Evolutionary conservation across 2,329 filamentous ascomycete genomes (phyloP), one percentile per base, ranked within the genome.

Genomic region (Nigrospora osmanthi): DNA sequence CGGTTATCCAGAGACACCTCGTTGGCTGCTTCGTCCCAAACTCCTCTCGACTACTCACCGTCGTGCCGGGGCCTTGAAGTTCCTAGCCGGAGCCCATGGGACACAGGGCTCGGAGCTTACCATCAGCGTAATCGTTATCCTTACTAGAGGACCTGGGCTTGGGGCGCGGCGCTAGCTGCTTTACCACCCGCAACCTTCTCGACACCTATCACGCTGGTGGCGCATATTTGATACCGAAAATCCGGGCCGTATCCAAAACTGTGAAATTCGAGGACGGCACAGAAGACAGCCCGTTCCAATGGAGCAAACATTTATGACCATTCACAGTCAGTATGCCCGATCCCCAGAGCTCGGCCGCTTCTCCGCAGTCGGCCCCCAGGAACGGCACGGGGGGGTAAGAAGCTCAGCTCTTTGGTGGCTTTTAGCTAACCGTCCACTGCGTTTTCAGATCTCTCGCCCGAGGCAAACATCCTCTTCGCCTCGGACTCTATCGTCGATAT

Each of bases 261-360:
- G 19, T 23, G 23, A 28, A 7, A 28, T 28, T 28, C 7, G 6
- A 28, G 23, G 23, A 28, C 6, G 23, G 10, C 6, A 28, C 23
- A 28, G 23, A 10, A 28, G 23, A 28, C 23, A 28, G 23, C 6
- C 51, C 52, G 50, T 54, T 48, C 63, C 60, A 52, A 87, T 88
- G 86, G 86, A 90, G 66, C 85, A 85, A 54, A 93, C 88, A 31
- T 94, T 94, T 68, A 93, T 94, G 69, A 89, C 87, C 54, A 93
- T 94, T 60, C 88, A 93, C 62, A 88, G 88, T 87, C 68, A 70
- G 81, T 72, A 47, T 50, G 50, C 47, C 46, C 47, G 40, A 14
- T 44, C 50, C 44, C 23, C 6, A 28, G 6, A 6, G 23, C 23
- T 28, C 23, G 4, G 23, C 23, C 2, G 7, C 23, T 28, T 28